A percentile compares a stretch with the other conserved stretches of the same genome.
Evolutionary conservation across 2,329 filamentous ascomycete genomes (phyloP).

Genomic region (Colletotrichum falcatum): DNA sequence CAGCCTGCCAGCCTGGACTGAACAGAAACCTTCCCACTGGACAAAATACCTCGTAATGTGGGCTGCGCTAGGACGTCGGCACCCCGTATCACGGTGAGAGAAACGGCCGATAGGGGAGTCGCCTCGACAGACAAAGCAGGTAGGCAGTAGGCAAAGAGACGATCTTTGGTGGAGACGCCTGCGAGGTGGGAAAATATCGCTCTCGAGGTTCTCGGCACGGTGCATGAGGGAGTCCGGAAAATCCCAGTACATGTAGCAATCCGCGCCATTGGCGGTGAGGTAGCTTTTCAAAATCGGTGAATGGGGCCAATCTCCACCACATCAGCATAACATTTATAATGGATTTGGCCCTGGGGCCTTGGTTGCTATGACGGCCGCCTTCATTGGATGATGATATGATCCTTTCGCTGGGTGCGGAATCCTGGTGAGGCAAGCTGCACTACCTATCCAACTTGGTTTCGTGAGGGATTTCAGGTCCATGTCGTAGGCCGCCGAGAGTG

Average conservation of each 20-base stretch:
- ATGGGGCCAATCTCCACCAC: slow-evolving; percentile 33
- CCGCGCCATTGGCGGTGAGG: slow-evolving; percentile 33
- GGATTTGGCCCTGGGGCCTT: slow-evolving; percentile 25
- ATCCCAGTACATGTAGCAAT: slow-evolving; percentile 16
- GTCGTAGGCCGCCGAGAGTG: not conserved
- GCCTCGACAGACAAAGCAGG: not conserved
- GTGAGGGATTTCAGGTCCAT: slow-evolving; percentile 38
- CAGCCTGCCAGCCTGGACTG: slow-evolving; percentile 35
- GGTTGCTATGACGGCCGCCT: slow-evolving; percentile 18
- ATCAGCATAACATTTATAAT: slow-evolving; percentile 40
- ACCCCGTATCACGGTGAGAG: slow-evolving; percentile 14
- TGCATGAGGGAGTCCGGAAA: slow-evolving; percentile 31
- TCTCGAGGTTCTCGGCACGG: slow-evolving; percentile 20
- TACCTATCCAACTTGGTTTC: slow-evolving; percentile 37
- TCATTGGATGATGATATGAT: slow-evolving; percentile 34
- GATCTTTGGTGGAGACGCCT: slow-evolving; percentile 31
- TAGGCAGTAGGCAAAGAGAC: slow-evolving; percentile 11
- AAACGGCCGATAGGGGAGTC: slow-evolving; percentile 16
- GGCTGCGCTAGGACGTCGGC: slow-evolving; percentile 18
- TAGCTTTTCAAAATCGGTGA: slow-evolving; percentile 27
- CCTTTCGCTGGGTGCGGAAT: slow-evolving; percentile 29
- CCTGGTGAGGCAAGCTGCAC: slow-evolving; percentile 38
- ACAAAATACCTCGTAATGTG: slow-evolving; percentile 24
- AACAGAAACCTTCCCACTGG: slow-evolving; percentile 18
- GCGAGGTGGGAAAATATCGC: slow-evolving; percentile 38